Evolutionary conservation across 2,329 filamentous ascomycete species (phyloP).

Genomic region (Exophiala sp.): DNA sequence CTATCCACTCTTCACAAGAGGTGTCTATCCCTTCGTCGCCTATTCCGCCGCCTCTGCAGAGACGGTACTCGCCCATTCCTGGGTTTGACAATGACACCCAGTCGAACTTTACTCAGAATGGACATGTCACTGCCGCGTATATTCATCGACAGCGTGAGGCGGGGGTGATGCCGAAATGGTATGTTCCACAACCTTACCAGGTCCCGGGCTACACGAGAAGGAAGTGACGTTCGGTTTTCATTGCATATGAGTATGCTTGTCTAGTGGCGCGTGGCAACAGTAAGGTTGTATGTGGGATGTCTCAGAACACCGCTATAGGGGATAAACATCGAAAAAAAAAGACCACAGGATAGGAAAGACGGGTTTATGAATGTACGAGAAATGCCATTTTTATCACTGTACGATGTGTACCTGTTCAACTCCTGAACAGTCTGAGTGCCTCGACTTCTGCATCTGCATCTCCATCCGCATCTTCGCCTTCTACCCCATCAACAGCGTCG

Average conservation of each 20-base stretch:
- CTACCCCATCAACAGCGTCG: conserved; percentile 52
- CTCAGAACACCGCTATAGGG: background rate
- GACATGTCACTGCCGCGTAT: conserved; percentile 28
- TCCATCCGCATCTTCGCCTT: conserved; percentile 36
- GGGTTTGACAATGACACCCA: conserved; percentile 30
- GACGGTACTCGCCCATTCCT: conserved; percentile 22
- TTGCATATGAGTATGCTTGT: background rate
- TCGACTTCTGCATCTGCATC: conserved; percentile 30
- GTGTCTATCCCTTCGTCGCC: conserved; percentile 18
- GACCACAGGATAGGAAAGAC: background rate
- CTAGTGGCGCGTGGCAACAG: too few species aligned
- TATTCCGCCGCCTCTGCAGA: conserved; percentile 12
- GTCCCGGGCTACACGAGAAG: conserved; percentile 32
- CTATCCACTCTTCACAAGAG: conserved; percentile 5
- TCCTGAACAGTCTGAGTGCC: conserved; percentile 35
- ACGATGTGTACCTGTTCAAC: background rate
- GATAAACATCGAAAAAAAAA: background rate
- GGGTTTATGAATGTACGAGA: background rate
- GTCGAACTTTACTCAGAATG: conserved; percentile 29
- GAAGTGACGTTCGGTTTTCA: background rate
- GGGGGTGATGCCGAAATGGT: conserved; percentile 24
- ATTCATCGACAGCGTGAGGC: conserved; percentile 26
- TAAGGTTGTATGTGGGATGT: background rate
- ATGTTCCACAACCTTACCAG: conserved; percentile 35
- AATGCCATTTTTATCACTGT: too few species aligned